phyloP scores from a whole-genome alignment of 2,329 filamentous ascomycete genomes.

The Colletotrichum chlorophyti region DNA sequence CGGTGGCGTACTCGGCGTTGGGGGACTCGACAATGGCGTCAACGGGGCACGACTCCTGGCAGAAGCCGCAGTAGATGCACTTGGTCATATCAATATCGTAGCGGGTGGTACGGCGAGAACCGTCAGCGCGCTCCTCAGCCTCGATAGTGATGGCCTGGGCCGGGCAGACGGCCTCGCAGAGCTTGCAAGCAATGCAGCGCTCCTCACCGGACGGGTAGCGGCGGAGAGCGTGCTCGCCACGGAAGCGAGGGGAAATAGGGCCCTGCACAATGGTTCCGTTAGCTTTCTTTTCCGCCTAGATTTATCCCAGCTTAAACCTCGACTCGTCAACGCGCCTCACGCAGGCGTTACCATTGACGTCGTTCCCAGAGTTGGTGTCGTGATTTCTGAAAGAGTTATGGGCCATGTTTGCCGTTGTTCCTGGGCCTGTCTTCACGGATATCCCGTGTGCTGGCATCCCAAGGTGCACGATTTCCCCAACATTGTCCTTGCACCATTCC shows the following conservation, averaged over 20 bases:
- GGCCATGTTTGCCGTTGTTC: background rate
- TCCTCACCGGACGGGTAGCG: slow-evolving; percentile 98
- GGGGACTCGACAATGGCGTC: slow-evolving; percentile 81
- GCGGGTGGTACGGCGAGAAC: slow-evolving; percentile 90
- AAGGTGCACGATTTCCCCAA: background rate
- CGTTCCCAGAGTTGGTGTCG: background rate
- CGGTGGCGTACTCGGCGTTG: slow-evolving; percentile 68
- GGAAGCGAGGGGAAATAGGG: slow-evolving; percentile 96
- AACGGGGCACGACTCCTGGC: slow-evolving; percentile 98
- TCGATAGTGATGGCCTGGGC: slow-evolving; percentile 99
- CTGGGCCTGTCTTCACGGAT: background rate
- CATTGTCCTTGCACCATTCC: background rate
- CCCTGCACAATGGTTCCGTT: slow-evolving; percentile 58
- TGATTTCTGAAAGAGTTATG: background rate
- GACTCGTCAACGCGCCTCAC: too few relatives aligned
- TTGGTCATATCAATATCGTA: slow-evolving; percentile 99
- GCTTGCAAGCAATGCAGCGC: slow-evolving; percentile 99
- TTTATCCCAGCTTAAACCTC: too few relatives aligned
- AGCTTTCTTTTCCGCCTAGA: background rate
- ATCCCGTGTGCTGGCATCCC: background rate
- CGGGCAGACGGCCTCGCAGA: slow-evolving; percentile 98
- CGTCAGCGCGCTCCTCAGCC: slow-evolving; percentile 96
- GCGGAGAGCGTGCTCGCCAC: slow-evolving; percentile 95
- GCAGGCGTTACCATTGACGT: too few relatives aligned
- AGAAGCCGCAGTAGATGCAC: slow-evolving; percentile 99